Evolutionary conservation across 2,329 filamentous ascomycete species (phyloP).

Genomic region (Geosmithia morbida): DNA sequence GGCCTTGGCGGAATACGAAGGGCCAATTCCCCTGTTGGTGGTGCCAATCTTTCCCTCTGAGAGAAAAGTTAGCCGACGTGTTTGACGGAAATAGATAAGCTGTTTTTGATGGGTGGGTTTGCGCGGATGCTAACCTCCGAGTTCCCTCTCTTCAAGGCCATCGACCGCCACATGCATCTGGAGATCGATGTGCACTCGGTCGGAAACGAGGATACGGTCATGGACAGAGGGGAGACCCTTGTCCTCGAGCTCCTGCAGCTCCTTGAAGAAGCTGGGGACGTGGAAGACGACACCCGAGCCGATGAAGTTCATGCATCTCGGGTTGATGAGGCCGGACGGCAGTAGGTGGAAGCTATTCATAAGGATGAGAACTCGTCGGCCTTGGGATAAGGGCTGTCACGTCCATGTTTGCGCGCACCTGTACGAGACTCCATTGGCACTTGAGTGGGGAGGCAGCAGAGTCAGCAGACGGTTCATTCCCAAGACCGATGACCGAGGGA

Average conservation of each 20-base stretch:
- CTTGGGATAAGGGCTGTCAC: constrained; percentile 2
- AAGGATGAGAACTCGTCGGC: constrained; percentile 6
- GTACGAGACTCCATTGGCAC: constrained; percentile 17
- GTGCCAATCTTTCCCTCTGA: constrained; percentile 2
- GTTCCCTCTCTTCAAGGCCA: constrained; percentile 47
- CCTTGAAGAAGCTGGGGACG: constrained; percentile 30
- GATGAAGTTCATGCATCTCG: constrained; percentile 55
- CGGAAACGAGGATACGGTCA: constrained; percentile 45
- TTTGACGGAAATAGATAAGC: too few species aligned
- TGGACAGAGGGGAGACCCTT: constrained; percentile 20
- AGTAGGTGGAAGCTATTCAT: constrained; percentile 43
- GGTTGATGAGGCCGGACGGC: constrained; percentile 58
- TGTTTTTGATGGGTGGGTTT: neutral
- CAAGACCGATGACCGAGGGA: neutral
- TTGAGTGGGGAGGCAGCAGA: constrained; percentile 1
- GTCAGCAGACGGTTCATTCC: neutral
- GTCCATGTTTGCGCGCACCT: constrained; percentile 11
- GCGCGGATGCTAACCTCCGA: constrained; percentile 15
- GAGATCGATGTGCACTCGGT: constrained; percentile 49
- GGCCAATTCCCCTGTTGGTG: constrained; percentile 3
- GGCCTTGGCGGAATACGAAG: constrained; percentile 1
- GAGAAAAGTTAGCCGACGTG: neutral
- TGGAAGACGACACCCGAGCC: constrained; percentile 57
- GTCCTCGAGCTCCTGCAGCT: constrained; percentile 22
- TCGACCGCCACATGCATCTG: constrained; percentile 54